Percentiles rank a stretch among this genome's conserved stretches.
phyloP scores from a whole-genome alignment of 2,329 filamentous ascomycete species.

The Aspergillus sp. region DNA sequence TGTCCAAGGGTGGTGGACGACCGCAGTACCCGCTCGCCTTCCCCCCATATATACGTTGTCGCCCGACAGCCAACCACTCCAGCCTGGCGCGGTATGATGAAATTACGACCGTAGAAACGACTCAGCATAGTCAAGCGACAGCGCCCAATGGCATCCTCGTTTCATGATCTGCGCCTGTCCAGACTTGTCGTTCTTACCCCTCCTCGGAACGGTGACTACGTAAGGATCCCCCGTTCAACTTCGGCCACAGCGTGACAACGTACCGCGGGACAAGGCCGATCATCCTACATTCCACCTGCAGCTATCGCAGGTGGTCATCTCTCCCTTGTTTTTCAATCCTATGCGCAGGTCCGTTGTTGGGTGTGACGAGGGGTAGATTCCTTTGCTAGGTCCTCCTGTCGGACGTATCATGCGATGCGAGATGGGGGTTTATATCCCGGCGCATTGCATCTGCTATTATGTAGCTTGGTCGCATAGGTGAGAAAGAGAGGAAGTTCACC shows the following conservation, averaged over 20 bases:
- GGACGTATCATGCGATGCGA: neutral
- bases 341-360: neutral
- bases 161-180: slow-evolving; percentile 28
- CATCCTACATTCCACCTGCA: slow-evolving; percentile 1
- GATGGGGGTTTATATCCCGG: neutral
- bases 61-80: neutral
- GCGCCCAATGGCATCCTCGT: slow-evolving; percentile 23
- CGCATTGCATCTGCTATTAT: neutral
- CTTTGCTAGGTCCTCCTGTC: neutral
- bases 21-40: too few species aligned
- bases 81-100: neutral
- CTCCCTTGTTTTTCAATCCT: neutral
- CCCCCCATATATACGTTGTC: neutral
- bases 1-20: too few species aligned
- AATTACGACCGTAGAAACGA: neutral
- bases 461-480: neutral
- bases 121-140: slow-evolving; percentile 12
- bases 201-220: slow-evolving; percentile 18
- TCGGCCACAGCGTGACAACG: slow-evolving; percentile 1
- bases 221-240: slow-evolving; percentile 16
- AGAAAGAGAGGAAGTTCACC: neutral
- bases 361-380: neutral
- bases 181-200: slow-evolving; percentile 24
- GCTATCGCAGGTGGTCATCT: slow-evolving; percentile 5
- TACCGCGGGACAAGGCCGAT: neutral